Base-by-base conservation (phyloP, 1,139 yeast genomes). In the Sugiyamaella neomexicana region DNA sequence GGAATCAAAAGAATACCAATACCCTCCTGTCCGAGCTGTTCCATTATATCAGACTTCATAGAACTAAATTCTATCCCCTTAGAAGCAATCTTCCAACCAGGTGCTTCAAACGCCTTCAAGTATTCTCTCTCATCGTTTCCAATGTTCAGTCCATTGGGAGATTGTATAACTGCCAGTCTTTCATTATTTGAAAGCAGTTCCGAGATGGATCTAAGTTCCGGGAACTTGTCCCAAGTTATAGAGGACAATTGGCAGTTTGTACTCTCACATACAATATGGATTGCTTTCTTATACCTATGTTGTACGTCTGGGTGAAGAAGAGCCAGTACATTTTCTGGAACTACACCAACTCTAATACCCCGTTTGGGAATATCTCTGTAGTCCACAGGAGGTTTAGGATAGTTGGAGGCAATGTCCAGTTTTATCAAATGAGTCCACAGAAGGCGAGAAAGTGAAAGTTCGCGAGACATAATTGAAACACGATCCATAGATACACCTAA, bases 351-450 rank as follows among this genome's bases (percentile, higher is more conserved):
- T 20, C 32, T 48, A 15, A 25, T 41, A 2, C 27, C 7, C 23
- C 51, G 32, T 7, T 43, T 37, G 1, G 44, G 39, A 5, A 50
- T 39, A 36, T 36, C 44, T 42, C 53, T 42, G 31, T 25, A 50
- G 20, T 50, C 53, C 12, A 58, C 43, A 20, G 50, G 55, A 23
- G 49, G 60, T n/a, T 25, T 45, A 5, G 55, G 42, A 40, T 37
- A 55, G 10, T 52, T 48, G 38, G 51, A 48, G 8, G 20, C 10
- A 4, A 40, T 34, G 32, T 56, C 55, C 15, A 41, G 44, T 2
- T 25, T 53, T 12, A 60, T 38, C 10, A 60, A 47, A 8, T 53
- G 48, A 3, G 53, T 43, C 65, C 65, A 62, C 17, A 62, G 50
- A 12, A 53, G 46, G 9, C 65, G 54, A 46, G 57, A 45, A 40